Evolutionary conservation across 108 stramenopile genomes (phyloP).

Genomic region (Cyclotella kingstonii): DNA sequence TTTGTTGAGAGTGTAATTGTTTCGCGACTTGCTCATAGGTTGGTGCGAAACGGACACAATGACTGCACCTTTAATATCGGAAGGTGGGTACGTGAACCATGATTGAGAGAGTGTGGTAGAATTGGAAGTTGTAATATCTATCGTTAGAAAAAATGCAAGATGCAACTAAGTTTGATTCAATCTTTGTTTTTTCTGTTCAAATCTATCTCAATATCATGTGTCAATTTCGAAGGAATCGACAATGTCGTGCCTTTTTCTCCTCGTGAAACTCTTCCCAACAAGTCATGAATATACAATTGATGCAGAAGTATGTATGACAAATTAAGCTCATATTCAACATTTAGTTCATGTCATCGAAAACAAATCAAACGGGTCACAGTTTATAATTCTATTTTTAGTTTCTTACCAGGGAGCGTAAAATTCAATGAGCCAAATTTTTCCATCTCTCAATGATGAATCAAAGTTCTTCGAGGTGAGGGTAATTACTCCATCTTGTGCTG

Average conservation of each 20-base stretch:
- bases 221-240: too few species aligned
- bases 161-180: background rate
- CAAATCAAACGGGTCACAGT: background rate
- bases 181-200: too few species aligned
- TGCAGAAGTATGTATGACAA: background rate
- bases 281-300: background rate
- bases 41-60: constrained; percentile 63
- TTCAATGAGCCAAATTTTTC: constrained; percentile 78
- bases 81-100: background rate
- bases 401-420: constrained; percentile 77
- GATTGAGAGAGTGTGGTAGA: background rate
- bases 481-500: constrained; percentile 24
- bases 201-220: too few species aligned
- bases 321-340: background rate
- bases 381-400: background rate
- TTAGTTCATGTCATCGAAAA: too few species aligned
- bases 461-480: constrained; percentile 59
- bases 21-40: constrained; percentile 62
- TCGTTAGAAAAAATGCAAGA: background rate
- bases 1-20: constrained; percentile 45
- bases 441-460: constrained; percentile 55
- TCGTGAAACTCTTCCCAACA: too few species aligned
- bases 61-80: constrained; percentile 48
- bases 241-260: too few species aligned
- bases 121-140: background rate